A percentile compares a stretch with the other conserved stretches of the same genome.
These are phyloP conservation scores for Cryptococcus floricola DNA, from an alignment of 1,284 basidiomycete species.

Conservation along the genomic window DNA sequence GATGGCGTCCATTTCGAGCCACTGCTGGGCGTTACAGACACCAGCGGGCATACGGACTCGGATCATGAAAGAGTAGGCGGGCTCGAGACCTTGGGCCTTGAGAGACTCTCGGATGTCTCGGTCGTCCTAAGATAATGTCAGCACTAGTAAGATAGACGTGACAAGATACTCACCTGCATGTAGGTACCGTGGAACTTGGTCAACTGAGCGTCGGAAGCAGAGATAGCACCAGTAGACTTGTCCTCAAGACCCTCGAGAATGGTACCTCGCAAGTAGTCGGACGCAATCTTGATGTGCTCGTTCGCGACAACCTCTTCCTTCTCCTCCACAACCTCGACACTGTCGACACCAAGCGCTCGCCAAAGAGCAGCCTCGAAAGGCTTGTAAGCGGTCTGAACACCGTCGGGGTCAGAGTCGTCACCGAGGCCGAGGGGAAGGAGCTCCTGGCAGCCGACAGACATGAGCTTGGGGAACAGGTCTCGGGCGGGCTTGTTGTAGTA, in stretches of 20 bases:
- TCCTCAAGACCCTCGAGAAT: constrained; percentile 89
- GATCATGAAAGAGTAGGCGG: constrained; percentile 98
- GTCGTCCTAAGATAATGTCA: constrained; percentile 63
- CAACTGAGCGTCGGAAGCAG: constrained; percentile 84
- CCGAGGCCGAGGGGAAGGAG: constrained; percentile 76
- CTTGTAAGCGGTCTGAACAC: constrained; percentile 93
- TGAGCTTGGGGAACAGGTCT: constrained; percentile 77
- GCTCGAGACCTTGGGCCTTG: constrained; percentile 86
- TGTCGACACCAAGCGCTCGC: constrained; percentile 92
- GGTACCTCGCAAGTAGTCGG: constrained; percentile 89
- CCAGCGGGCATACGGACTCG: constrained; percentile 93
- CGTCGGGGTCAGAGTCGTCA: constrained; percentile 97
- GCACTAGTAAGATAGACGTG: background rate
- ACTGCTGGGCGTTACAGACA: constrained; percentile 86
- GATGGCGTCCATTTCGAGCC: constrained; percentile 93
- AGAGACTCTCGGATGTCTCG: constrained; percentile 97
- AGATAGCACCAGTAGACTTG: constrained; percentile 79
- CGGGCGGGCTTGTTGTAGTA: constrained; percentile 98
- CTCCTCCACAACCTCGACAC: constrained; percentile 80
- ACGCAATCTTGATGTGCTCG: constrained; percentile 99
- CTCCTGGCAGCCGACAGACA: constrained; percentile 69
- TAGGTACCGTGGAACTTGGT: constrained; percentile 99
- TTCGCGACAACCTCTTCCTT: constrained; percentile 98
- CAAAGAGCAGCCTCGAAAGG: constrained; percentile 87
- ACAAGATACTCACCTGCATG: constrained; percentile 58